Percentiles rank a stretch among this genome's conserved stretches.
Evolutionary conservation across 2,329 filamentous ascomycete species (phyloP).

Genomic region (Cladosporium colombiae): DNA sequence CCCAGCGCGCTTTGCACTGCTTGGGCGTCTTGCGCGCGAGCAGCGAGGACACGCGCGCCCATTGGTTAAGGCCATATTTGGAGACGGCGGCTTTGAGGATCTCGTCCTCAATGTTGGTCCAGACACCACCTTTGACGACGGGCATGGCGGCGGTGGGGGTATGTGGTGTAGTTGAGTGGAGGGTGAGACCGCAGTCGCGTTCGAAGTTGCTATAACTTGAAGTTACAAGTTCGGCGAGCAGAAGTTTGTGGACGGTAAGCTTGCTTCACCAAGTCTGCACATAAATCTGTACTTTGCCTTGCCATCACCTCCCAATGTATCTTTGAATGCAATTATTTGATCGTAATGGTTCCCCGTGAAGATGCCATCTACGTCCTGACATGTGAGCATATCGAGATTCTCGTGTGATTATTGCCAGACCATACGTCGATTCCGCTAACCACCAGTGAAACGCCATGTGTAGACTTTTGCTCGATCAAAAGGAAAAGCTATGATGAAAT

Average conservation of each 20-base stretch:
- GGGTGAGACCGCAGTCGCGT: not conserved
- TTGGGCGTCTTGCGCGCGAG: constrained; percentile 97
- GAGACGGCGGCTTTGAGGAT: constrained; percentile 94
- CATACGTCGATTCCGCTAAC: not conserved
- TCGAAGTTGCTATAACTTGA: not conserved
- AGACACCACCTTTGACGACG: constrained; percentile 67
- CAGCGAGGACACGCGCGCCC: constrained; percentile 96
- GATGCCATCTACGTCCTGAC: too few species aligned
- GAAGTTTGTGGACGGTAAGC: not conserved
- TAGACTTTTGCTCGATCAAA: not conserved
- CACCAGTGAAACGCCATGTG: not conserved
- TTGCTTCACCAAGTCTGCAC: not conserved
- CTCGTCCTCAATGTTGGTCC: constrained; percentile 81
- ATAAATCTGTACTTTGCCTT: not conserved
- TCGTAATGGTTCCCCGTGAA: too few species aligned
- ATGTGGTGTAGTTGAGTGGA: not conserved
- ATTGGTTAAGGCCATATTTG: constrained; percentile 95
- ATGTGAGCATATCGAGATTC: too few species aligned
- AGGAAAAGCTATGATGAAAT: constrained; percentile 4
- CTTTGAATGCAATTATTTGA: not conserved
- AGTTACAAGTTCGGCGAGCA: not conserved
- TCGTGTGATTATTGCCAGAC: too few species aligned
- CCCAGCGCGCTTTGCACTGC: constrained; percentile 98
- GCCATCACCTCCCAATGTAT: too few species aligned
- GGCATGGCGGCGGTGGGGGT: constrained; percentile 51